These are phyloP conservation scores for Datisca glomerata DNA, from an alignment of 306 rosid genomes.

Conservation along the genomic window DNA sequence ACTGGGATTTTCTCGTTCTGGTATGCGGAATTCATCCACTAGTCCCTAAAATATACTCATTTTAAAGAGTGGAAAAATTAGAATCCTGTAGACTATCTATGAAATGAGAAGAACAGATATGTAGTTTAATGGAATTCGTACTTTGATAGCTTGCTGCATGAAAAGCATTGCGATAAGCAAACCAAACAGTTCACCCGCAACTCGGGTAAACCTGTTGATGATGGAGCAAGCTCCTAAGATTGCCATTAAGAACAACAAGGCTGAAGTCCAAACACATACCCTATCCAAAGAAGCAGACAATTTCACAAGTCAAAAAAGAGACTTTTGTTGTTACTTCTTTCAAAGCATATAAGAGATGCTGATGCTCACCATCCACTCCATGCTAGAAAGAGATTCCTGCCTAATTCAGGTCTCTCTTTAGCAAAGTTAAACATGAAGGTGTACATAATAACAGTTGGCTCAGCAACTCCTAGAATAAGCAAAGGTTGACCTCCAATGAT, in stretches of 20 bases:
- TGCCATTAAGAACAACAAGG: slow-evolving; percentile 62
- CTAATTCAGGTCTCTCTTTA: slow-evolving; percentile 67
- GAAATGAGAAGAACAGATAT: neutral
- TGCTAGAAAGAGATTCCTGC: slow-evolving; percentile 64
- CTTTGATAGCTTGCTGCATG: slow-evolving; percentile 93
- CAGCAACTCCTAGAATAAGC: slow-evolving; percentile 91
- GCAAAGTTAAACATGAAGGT: slow-evolving; percentile 90
- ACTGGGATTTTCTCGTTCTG: slow-evolving; percentile 42
- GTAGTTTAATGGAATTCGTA: slow-evolving; percentile 23
- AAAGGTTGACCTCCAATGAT: slow-evolving; percentile 90
- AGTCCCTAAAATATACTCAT: slow-evolving; percentile 40
- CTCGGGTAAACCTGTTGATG: slow-evolving; percentile 84
- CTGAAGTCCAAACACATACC: slow-evolving; percentile 95
- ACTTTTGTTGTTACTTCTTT: neutral
- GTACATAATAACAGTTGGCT: slow-evolving; percentile 95
- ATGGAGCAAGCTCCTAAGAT: slow-evolving; percentile 94
- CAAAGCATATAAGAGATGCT: neutral
- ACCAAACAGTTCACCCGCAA: slow-evolving; percentile 94
- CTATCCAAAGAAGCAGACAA: slow-evolving; percentile 23
- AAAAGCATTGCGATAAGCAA: slow-evolving; percentile 95
- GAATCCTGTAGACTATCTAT: neutral
- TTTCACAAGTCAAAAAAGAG: neutral
- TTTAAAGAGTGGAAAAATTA: neutral
- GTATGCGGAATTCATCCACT: slow-evolving; percentile 77
- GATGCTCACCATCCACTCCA: slow-evolving; percentile 83